Evolutionary conservation across 352 stramenopile genomes (phyloP).

Genomic region (Aphanomyces astaci): DNA sequence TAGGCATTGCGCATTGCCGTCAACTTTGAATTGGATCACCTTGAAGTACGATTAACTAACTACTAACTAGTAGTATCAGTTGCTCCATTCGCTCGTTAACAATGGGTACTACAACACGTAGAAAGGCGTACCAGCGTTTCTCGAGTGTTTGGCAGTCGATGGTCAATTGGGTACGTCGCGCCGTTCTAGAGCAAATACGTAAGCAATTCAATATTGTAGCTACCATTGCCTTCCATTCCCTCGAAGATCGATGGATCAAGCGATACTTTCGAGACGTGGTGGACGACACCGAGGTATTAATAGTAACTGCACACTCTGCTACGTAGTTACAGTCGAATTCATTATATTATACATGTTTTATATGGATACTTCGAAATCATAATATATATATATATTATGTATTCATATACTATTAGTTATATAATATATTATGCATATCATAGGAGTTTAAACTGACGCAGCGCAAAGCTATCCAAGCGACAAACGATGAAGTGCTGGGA

Average conservation of each 20-base stretch:
- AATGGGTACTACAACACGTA: conserved; percentile 15
- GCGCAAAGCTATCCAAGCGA: conserved; percentile 66
- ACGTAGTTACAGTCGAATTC: no score
- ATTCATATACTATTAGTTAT: no score
- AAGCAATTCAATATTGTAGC: conserved; percentile 24
- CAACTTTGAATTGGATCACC: conserved; percentile 70
- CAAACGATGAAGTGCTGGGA: conserved; percentile 43
- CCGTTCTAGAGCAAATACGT: neutral
- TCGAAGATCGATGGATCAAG: conserved; percentile 79
- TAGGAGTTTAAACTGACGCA: no score
- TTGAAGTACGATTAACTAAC: no score
- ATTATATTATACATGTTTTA: no score
- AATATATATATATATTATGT: no score
- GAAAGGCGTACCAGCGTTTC: conserved; percentile 44
- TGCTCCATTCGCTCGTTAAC: neutral
- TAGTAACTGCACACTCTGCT: no score
- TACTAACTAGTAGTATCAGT: no score
- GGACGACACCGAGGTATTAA: conserved; percentile 30
- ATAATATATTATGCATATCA: no score
- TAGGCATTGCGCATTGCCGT: conserved; percentile 65
- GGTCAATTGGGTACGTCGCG: conserved; percentile 42
- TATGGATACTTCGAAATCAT: no score
- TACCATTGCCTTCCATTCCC: conserved; percentile 78
- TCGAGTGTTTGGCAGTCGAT: conserved; percentile 41
- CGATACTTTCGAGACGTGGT: conserved; percentile 58